Evolutionary conservation across 768 basidiomycete genomes (phyloP).

Genomic region (Cystobasidium tubakii): DNA sequence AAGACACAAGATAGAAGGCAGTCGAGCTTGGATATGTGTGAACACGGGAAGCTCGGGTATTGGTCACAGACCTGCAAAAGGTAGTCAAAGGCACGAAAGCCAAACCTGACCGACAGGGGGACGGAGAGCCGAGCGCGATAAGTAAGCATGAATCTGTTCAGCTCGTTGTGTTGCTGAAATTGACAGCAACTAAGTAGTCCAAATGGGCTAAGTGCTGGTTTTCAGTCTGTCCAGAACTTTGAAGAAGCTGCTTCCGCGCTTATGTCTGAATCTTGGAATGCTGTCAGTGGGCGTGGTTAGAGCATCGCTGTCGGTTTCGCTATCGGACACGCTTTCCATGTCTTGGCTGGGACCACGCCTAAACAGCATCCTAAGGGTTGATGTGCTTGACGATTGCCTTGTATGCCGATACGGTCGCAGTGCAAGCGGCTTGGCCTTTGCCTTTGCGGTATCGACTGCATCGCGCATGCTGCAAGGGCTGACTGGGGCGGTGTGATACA

Average conservation of each 20-base stretch:
- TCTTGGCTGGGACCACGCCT: background rate
- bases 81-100: too few relatives aligned
- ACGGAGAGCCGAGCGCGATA: too few relatives aligned
- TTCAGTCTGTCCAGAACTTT: background rate
- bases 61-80: too few relatives aligned
- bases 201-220: background rate
- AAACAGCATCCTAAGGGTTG: background rate
- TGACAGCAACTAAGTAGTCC: too few relatives aligned
- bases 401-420: background rate
- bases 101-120: too few relatives aligned
- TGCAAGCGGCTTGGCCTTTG: background rate
- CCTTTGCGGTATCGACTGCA: background rate
- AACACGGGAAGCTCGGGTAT: too few relatives aligned
- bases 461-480: background rate
- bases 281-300: background rate
- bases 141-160: too few relatives aligned
- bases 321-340: background rate
- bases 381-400: conserved; percentile 5
- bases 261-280: background rate
- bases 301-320: background rate
- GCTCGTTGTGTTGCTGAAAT: too few relatives aligned
- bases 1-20: too few relatives aligned
- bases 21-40: too few relatives aligned
- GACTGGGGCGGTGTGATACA: background rate
- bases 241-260: background rate